Evolutionary conservation across 2,329 filamentous ascomycete genomes (phyloP).

Genomic region (Cytospora piceae): DNA sequence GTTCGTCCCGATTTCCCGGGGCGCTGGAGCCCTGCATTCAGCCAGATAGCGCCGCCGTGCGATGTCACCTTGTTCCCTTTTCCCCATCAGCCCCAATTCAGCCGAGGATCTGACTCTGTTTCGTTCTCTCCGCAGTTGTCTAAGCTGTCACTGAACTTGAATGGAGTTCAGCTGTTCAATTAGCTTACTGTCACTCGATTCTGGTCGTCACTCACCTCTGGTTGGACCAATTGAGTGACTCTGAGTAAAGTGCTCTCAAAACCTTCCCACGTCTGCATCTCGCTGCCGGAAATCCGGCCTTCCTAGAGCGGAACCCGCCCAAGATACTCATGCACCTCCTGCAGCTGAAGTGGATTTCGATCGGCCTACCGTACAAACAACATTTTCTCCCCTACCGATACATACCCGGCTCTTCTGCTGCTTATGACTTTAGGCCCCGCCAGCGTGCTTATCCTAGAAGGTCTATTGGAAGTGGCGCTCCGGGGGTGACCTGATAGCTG

Average conservation of each 20-base stretch:
- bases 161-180: not conserved
- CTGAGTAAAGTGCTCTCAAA: not conserved
- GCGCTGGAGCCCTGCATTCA: not conserved
- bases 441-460: not conserved
- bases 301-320: slow-evolving; percentile 4
- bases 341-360: slow-evolving; percentile 11
- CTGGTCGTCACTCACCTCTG: no score
- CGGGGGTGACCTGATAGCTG: not conserved
- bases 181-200: not conserved
- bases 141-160: not conserved
- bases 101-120: not conserved
- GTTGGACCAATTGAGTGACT: not conserved
- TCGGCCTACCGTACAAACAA: not conserved
- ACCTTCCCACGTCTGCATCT: not conserved
- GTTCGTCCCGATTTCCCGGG: slow-evolving; percentile 4
- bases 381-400: not conserved
- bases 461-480: slow-evolving; percentile 1
- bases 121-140: no score
- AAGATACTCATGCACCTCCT: slow-evolving; percentile 15
- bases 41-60: not conserved
- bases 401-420: not conserved
- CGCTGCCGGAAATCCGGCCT: slow-evolving; percentile 1
- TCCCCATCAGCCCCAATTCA: not conserved
- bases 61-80: not conserved
- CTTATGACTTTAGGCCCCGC: not conserved